Base-by-base conservation (phyloP, 2,329 filamentous ascomycete genomes). In the Botrytis galanthina region DNA sequence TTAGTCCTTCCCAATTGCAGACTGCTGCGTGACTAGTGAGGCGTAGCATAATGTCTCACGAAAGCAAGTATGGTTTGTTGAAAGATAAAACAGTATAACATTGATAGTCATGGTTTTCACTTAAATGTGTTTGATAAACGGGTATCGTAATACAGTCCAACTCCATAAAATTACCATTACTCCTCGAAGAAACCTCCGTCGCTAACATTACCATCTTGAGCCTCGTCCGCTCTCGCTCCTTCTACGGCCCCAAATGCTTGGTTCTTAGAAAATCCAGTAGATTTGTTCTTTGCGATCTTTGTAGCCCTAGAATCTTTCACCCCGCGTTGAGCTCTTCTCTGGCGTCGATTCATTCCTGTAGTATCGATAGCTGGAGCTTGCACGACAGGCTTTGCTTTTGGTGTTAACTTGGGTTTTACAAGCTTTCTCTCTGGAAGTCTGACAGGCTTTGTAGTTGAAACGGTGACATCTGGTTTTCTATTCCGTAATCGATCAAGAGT, bases 181-280 rank as follows among this genome's bases (percentile, higher is more conserved):
- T 78, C 76, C 71, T 90, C 87, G 77, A 91, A 90, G 81, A 91
- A 91, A 20, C 87, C 87, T 16, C 85, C 87, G 35, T 86, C 87
- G 71, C 85, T 88, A 26, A 86, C 87, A 73, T 85, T 84, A 35
- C 84, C 85, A 29, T 82, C 75, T 10, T 76, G 76, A 18, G 69
- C 75, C n/a, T 78, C 70, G n/a, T 76, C 73, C 35, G 70, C 71
- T 54, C 74, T 71, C 51, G 64, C 71, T 32, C 76, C 42, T 51
- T 76, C 60, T 39, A 71, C 67, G 22, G 78, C 79, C 70, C 72
- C 82, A 79, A 78, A 78, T 75, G 75, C 75, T 57, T 79, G 73
- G 70, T 79, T 78, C 60, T 79, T 78, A 39, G 74, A 76, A 71
- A 78, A 79, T 32, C 75, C 78, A 57, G 75, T 74, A 9, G 76